Conservation (phyloP, 192 early-diverging fungal species). For the Piromyces finnis region DNA sequence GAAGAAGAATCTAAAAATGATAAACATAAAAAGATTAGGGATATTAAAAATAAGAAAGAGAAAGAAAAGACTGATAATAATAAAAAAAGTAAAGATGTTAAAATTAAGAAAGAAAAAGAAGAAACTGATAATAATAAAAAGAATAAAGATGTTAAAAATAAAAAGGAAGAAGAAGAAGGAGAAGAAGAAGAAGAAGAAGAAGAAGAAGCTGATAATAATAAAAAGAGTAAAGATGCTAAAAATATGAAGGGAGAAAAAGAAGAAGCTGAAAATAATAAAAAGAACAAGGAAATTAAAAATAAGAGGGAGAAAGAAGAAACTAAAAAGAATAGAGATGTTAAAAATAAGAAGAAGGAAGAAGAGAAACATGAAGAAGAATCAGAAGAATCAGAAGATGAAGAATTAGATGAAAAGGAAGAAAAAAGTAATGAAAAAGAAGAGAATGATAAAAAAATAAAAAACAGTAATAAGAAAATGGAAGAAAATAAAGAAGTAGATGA, state of each 20-base stretch:
- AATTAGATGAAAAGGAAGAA: neutral
- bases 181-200: no score
- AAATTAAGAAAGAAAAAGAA: neutral
- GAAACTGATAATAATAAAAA: neutral
- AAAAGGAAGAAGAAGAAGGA: no score
- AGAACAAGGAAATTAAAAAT: no score
- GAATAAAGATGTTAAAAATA: neutral
- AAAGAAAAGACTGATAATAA: neutral
- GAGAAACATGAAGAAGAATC: neutral
- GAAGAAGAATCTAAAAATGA: neutral
- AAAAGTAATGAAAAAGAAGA: neutral
- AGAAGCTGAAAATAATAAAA: no score
- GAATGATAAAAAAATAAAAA: neutral
- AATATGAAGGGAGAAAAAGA: no score
- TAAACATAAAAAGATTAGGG: neutral
- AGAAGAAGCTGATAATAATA: neutral
- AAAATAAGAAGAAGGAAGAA: neutral
- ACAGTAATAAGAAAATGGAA: no score
- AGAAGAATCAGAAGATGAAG: neutral
- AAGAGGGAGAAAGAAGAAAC: neutral
- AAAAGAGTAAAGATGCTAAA: neutral
- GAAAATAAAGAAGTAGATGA: neutral
- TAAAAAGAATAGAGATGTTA: neutral
- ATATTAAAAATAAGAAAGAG: neutral
- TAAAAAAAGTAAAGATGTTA: neutral